Conservation (phyloP, 805 yeast genomes). For the Saccharomyces jurei region DNA sequence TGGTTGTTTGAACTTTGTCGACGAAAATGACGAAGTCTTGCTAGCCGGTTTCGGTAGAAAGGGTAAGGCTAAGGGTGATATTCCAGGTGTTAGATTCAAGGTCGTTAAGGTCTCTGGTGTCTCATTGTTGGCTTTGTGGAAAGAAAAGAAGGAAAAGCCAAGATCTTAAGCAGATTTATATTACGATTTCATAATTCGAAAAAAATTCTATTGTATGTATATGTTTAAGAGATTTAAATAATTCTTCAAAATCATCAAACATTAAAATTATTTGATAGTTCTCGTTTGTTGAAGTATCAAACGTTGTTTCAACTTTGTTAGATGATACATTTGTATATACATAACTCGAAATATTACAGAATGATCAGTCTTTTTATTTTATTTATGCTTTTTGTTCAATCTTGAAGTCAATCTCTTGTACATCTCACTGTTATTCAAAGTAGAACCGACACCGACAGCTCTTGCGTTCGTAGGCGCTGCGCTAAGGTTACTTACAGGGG, state of each 20-base stretch:
- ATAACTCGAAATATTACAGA: background rate
- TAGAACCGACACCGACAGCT: constrained; percentile 43
- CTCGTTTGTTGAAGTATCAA: background rate
- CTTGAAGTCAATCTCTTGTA: constrained; percentile 62
- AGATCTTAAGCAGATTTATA: constrained; percentile 57
- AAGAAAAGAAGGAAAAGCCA: constrained; percentile 99
- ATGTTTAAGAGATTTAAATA: background rate
- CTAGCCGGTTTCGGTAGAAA: constrained; percentile 99
- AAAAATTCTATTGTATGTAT: background rate
- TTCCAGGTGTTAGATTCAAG: constrained; percentile 99
- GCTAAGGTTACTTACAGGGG: constrained; percentile 66
- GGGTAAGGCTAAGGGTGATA: constrained; percentile 99
- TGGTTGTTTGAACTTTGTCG: constrained; percentile 98
- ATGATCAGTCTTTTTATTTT: background rate
- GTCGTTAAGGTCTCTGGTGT: constrained; percentile 99
- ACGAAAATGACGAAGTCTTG: constrained; percentile 97
- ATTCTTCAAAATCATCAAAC: background rate
- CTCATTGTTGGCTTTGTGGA: constrained; percentile 96
- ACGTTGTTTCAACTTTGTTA: background rate
- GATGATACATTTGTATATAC: background rate
- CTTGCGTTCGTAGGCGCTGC: constrained; percentile 32
- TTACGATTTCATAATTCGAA: background rate
- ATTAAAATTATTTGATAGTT: background rate
- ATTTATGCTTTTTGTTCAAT: constrained; percentile 25
- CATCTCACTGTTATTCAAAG: constrained; percentile 61